Base-by-base conservation (phyloP, 169 alveolate species). In the Eimeria tenella region DNA sequence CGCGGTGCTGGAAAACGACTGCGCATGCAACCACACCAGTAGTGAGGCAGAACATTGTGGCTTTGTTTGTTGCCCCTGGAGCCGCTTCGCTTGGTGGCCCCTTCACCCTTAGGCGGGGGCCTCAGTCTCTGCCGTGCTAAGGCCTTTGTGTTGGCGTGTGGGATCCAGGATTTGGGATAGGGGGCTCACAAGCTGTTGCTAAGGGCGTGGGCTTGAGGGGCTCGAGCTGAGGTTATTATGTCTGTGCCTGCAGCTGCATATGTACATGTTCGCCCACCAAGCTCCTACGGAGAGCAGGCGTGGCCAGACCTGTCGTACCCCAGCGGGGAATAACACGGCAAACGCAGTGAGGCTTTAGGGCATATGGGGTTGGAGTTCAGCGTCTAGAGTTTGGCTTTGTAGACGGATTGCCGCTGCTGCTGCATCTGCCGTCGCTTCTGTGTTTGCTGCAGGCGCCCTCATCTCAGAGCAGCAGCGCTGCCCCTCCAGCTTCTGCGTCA, bases 1-100 rank as follows among this genome's bases (percentile, higher is more conserved):
- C 93, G 79, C 73, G 93, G 23, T 87, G 93, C 75, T 87, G 93
- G 73, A 58, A 71, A 5, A 74, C 86, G 23, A 23, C 93, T 49
- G 93, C 49, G 25, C 86, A 87, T 71, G 83, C 50, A 19, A 19
- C 75, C 84, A 58, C 84, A 68, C 63, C 93, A n/a, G 73, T 56
- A 31, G 60, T 50, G 10, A 23, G 68, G 6, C 86, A 9, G 19
- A 0, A 13, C 53, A 74, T 53, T 15, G 74, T 55, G 8, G 93
- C 93, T 15, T 19, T 82, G 31, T 21, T 49, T 13, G 19, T 75
- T 31, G 19, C 31, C 55, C 19, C 77, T 53, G 89, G 25, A 6
- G 74, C 58, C 8, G 60, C 62, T 56, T 77, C 6, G 77, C 79
- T 23, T 25, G 50, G 53, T n/a, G 53, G 23, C 9, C 65, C 7